Evolutionary conservation across 768 basidiomycete genomes (phyloP).

Genomic region (Chalciporus pseudorubinellus): DNA sequence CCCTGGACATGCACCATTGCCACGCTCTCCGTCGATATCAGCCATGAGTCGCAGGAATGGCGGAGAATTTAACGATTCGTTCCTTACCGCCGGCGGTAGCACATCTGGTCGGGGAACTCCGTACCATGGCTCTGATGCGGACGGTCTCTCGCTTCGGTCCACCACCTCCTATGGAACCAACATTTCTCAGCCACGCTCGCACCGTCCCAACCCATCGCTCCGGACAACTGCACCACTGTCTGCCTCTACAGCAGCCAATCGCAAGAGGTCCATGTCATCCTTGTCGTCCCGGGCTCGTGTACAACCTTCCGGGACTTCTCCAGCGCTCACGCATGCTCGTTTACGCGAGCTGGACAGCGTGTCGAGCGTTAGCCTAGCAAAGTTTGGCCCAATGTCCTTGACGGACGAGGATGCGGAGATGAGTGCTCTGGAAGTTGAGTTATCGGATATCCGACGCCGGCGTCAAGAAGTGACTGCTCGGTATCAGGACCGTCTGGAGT

Average conservation of each 20-base stretch:
- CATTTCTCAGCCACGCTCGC: constrained; percentile 46
- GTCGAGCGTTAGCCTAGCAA: constrained; percentile 50
- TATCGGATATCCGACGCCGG: constrained; percentile 67
- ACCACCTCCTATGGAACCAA: constrained; percentile 50
- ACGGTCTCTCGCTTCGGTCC: constrained; percentile 53
- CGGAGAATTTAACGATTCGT: constrained; percentile 26
- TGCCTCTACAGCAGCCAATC: constrained; percentile 34
- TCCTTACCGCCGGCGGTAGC: constrained; percentile 22
- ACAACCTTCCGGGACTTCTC: constrained; percentile 35
- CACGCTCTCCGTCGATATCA: constrained; percentile 32
- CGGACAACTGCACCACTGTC: constrained; percentile 33
- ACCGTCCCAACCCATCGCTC: constrained; percentile 38
- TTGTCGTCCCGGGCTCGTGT: constrained; percentile 46
- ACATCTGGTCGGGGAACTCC: constrained; percentile 32
- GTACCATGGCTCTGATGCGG: constrained; percentile 40
- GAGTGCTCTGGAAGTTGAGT: constrained; percentile 49
- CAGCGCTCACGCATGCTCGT: constrained; percentile 29
- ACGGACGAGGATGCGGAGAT: constrained; percentile 38
- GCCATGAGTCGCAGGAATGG: constrained; percentile 24
- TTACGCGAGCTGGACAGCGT: constrained; percentile 37
- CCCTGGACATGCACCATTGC: constrained; percentile 20
- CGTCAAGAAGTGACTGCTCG: constrained; percentile 68
- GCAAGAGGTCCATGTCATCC: constrained; percentile 64
- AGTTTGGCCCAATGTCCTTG: constrained; percentile 31
- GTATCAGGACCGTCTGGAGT: constrained; percentile 76